Base-by-base conservation (phyloP, 2,329 filamentous ascomycete species). In the Stachybotrys chartarum region DNA sequence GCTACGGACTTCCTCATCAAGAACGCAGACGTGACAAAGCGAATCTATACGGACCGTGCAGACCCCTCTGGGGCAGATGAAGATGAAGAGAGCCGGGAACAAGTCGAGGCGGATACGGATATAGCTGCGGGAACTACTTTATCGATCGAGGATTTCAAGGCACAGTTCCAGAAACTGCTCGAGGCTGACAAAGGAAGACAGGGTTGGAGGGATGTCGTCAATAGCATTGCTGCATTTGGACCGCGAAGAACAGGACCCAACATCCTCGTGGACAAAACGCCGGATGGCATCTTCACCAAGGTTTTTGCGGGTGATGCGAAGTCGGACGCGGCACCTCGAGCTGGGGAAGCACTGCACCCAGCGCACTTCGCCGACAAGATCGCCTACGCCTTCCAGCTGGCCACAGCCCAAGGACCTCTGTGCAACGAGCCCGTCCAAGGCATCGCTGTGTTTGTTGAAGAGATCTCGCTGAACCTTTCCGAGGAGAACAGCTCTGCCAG, bases 371-470 rank as follows among this genome's bases (percentile, higher is more conserved):
- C 86, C 56, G 93, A 97, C 75, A 97, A 96, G 68, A 89, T 97
- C 59, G 79, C 84, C 8, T 92, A 99, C 69, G 92, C 90, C 51
- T 99, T 99, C 79, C 94, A 99, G 70, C 86, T 97, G 16, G 88
- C 91, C 45, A 95, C 87, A 1, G 83, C 85, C 24, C 91, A 96
- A 72, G 94, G 94, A 0, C 92, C 94, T 0, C 81, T 97, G 52
- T 97, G 94, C 72, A 83, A 90, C 64, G 94, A 99, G 69, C 93
- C 94, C 0, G 85, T 97, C 51, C 93, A 97, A 74, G 94, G 94
- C 52, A 82, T 97, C 30, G 94, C 92, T 46, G 89, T 97, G 51
- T 88, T 96, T 69, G 78, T 99, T 51, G 92, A 99, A 70, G 86
- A 91, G 50, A 77, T 97, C 32, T 74, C 78, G 5, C 76, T 95